Conservation (phyloP, 371 early-diverging fungal species). For the Rhizomucor miehei region DNA sequence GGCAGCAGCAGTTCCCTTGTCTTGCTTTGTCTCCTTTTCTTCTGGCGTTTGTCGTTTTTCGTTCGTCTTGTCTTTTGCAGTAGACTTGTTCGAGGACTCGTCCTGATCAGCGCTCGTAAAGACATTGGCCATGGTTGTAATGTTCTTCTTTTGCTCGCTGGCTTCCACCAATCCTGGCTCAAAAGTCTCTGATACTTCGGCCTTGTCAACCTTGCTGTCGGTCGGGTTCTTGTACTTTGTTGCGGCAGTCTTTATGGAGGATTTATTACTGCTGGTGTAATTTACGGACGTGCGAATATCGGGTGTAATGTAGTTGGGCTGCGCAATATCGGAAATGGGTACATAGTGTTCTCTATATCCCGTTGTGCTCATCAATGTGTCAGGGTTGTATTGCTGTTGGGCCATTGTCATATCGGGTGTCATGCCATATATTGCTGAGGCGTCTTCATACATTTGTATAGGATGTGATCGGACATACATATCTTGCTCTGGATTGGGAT, state of each 20-base stretch:
- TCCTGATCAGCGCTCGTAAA: conserved; percentile 2
- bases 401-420: background rate
- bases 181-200: conserved; percentile 1
- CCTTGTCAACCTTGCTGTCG: conserved; percentile 4
- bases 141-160: conserved; percentile 4
- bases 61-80: background rate
- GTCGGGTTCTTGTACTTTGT: conserved; percentile 2
- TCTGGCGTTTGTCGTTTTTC: background rate
- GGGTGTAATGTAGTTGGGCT: conserved; percentile 1
- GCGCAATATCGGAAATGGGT: conserved; percentile 8
- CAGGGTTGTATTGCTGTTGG: conserved; percentile 4
- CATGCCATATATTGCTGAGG: background rate
- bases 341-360: conserved; percentile 9
- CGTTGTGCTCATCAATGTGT: background rate
- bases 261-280: conserved; percentile 3
- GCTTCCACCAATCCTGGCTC: background rate
- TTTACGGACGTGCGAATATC: conserved; percentile 7
- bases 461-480: conserved; percentile 14
- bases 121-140: conserved; percentile 8
- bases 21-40: background rate
- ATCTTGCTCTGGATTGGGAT: conserved; percentile 5
- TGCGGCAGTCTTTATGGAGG: background rate
- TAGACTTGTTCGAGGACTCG: background rate
- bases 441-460: conserved; percentile 2
- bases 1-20: background rate